Conservation (phyloP, 2,329 filamentous ascomycete genomes). For the Pezicula carpinea region DNA sequence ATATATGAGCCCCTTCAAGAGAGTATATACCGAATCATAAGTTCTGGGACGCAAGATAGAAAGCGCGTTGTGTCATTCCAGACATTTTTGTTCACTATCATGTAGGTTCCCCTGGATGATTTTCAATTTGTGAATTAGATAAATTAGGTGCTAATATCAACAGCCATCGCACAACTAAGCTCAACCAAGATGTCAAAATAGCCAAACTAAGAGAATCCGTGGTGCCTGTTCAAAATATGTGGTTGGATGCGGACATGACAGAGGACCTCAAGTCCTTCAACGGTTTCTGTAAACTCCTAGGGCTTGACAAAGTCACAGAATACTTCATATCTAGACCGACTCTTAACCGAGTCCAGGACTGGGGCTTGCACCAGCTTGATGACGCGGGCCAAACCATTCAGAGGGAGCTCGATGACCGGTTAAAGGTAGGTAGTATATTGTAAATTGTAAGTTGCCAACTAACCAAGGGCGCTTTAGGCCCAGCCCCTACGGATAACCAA, state of each 20-base stretch:
- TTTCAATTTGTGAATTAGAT: no score
- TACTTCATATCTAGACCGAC: slow-evolving; percentile 74
- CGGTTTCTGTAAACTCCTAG: slow-evolving; percentile 75
- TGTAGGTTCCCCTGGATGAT: slow-evolving; percentile 44
- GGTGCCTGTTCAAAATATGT: slow-evolving; percentile 74
- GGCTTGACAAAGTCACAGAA: slow-evolving; percentile 72
- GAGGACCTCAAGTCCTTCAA: slow-evolving; percentile 68
- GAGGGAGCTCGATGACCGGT: slow-evolving; percentile 69
- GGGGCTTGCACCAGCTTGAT: slow-evolving; percentile 74
- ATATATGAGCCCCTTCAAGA: slow-evolving; percentile 85
- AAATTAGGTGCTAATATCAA: slow-evolving; percentile 6
- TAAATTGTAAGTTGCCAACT: slow-evolving; percentile 3
- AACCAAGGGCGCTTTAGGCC: slow-evolving; percentile 36
- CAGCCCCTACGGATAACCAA: slow-evolving; percentile 85
- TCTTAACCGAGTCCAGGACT: slow-evolving; percentile 67
- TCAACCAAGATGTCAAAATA: slow-evolving; percentile 68
- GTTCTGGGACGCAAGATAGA: slow-evolving; percentile 69
- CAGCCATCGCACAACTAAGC: slow-evolving; percentile 73
- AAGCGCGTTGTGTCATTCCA: slow-evolving; percentile 81
- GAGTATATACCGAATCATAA: slow-evolving; percentile 76
- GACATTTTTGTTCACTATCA: slow-evolving; percentile 90
- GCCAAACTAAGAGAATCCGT: slow-evolving; percentile 73
- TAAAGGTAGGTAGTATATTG: slow-evolving; percentile 50
- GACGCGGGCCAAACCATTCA: slow-evolving; percentile 76
- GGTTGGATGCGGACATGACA: slow-evolving; percentile 68